A percentile compares a stretch with the other conserved stretches of the same genome.
Evolutionary conservation across 108 stramenopile species (phyloP).

Genomic region (Skeletonema marinoi): DNA sequence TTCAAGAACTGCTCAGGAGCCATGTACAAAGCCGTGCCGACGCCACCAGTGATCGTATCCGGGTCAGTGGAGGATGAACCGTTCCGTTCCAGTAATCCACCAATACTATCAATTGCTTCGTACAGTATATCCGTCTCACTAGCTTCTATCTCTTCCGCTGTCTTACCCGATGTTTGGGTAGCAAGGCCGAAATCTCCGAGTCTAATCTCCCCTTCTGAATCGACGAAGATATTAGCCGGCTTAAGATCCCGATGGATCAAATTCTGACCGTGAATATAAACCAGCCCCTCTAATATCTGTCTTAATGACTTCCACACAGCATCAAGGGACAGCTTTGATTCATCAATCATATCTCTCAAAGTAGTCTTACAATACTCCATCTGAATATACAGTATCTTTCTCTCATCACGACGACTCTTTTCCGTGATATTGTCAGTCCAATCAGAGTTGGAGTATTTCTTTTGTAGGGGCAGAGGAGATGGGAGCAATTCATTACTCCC

Average conservation of each 20-base stretch:
- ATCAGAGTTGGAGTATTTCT: conserved; percentile 11
- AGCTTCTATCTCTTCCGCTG: conserved; percentile 14
- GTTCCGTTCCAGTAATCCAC: conserved; percentile 41
- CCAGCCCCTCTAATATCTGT: conserved; percentile 82
- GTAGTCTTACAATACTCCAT: conserved; percentile 89
- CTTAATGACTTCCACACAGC: conserved; percentile 73
- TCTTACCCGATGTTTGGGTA: conserved; percentile 39
- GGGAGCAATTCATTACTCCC: conserved; percentile 3
- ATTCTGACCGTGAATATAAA: conserved; percentile 68
- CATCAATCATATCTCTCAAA: conserved; percentile 76
- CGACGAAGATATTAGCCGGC: conserved; percentile 32
- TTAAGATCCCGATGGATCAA: conserved; percentile 76
- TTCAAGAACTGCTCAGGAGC: conserved; percentile 66
- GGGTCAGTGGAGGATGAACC: background rate
- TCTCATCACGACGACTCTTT: conserved; percentile 15
- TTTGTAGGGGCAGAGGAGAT: background rate
- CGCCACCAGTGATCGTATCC: conserved; percentile 72
- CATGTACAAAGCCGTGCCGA: conserved; percentile 77
- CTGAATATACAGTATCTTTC: conserved; percentile 52
- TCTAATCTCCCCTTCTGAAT: conserved; percentile 53
- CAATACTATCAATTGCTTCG: conserved; percentile 60
- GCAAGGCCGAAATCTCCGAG: conserved; percentile 84
- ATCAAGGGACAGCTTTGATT: conserved; percentile 44
- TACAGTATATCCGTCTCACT: conserved; percentile 53
- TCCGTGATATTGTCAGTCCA: conserved; percentile 2